Conservation (phyloP, 257 asterid genomes). For the Nicotiana tomentosiformis region DNA sequence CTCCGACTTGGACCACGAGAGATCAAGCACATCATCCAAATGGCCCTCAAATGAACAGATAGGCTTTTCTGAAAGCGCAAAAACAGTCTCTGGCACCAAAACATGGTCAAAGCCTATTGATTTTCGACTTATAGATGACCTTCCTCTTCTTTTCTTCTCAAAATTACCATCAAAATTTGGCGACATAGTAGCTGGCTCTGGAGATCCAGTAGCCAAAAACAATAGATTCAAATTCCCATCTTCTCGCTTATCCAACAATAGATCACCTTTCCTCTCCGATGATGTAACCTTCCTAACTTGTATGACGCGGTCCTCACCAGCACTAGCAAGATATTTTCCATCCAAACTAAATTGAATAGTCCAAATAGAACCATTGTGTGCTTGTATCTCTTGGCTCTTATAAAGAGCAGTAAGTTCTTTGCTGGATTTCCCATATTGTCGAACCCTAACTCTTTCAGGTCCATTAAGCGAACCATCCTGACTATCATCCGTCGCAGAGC, state of each 20-base stretch:
- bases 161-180: slow-evolving; percentile 61
- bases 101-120: slow-evolving; percentile 75
- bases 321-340: slow-evolving; percentile 95
- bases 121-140: slow-evolving; percentile 74
- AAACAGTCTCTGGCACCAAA: slow-evolving; percentile 76
- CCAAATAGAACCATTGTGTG: slow-evolving; percentile 94
- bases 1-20: slow-evolving; percentile 99
- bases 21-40: slow-evolving; percentile 76
- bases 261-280: slow-evolving; percentile 81
- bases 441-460: slow-evolving; percentile 76
- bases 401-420: slow-evolving; percentile 83
- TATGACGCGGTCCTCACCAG: slow-evolving; percentile 95
- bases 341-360: slow-evolving; percentile 88
- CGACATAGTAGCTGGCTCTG: slow-evolving; percentile 71
- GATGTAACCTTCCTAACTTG: slow-evolving; percentile 87
- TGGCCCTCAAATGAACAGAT: slow-evolving; percentile 84
- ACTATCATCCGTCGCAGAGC: slow-evolving; percentile 98
- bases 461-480: slow-evolving; percentile 81
- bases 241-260: slow-evolving; percentile 60
- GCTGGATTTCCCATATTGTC: slow-evolving; percentile 82
- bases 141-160: slow-evolving; percentile 81
- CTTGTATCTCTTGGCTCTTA: slow-evolving; percentile 91
- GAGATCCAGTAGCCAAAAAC: slow-evolving; percentile 65
- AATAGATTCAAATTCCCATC: slow-evolving; percentile 75
- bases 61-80: slow-evolving; percentile 81